A percentile compares a stretch with the other conserved stretches of the same genome.
phyloP scores from a whole-genome alignment of 2,329 filamentous ascomycete species.

The Parascedosporium putredinis region DNA sequence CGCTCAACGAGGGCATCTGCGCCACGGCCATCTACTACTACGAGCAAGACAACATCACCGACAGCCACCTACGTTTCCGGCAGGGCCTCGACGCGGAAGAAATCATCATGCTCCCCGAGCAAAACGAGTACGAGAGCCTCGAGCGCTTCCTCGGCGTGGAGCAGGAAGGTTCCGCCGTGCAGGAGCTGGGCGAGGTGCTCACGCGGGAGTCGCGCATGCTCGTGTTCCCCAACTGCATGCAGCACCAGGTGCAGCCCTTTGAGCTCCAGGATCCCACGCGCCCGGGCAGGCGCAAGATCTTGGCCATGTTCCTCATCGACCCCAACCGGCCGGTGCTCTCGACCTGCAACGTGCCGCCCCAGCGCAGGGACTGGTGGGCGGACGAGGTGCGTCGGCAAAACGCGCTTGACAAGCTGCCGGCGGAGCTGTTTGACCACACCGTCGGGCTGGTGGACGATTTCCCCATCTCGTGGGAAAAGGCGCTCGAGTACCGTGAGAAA shows the following conservation, averaged over 20 bases:
- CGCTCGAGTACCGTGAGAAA: constrained; percentile 23
- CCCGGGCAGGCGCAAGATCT: constrained; percentile 44
- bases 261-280: constrained; percentile 34
- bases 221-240: constrained; percentile 30
- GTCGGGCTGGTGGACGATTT: constrained; percentile 15
- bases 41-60: constrained; percentile 48
- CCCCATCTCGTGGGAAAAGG: constrained; percentile 21
- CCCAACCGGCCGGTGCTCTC: constrained; percentile 39
- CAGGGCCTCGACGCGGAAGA: constrained; percentile 25
- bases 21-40: constrained; percentile 55
- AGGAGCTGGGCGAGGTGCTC: constrained; percentile 29
- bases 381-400: constrained; percentile 32
- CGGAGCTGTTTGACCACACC: constrained; percentile 20
- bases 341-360: constrained; percentile 27
- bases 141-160: constrained; percentile 24
- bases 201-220: constrained; percentile 32
- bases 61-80: constrained; percentile 39
- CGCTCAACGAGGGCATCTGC: constrained; percentile 52
- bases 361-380: constrained; percentile 25
- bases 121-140: constrained; percentile 24
- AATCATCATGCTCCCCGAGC: constrained; percentile 16
- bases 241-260: constrained; percentile 42
- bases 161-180: constrained; percentile 12
- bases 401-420: constrained; percentile 17
- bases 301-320: constrained; percentile 50